Evolutionary conservation across 2,329 filamentous ascomycete genomes (phyloP).

Genomic region (Periconia digitata): DNA sequence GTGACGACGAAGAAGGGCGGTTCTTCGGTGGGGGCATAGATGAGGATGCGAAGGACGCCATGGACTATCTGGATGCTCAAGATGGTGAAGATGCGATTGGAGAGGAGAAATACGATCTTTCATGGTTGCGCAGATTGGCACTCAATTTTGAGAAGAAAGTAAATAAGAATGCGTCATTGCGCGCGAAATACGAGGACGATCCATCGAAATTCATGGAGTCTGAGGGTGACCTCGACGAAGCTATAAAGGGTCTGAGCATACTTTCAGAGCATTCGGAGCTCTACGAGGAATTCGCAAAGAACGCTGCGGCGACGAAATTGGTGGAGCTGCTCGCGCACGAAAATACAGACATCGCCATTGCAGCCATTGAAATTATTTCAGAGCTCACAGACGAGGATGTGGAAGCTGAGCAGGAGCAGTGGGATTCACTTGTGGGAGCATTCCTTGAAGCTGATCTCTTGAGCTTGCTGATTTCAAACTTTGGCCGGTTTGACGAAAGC

Average conservation of each 20-base stretch:
- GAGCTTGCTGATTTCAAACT: slow-evolving; percentile 73
- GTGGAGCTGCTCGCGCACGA: slow-evolving; percentile 87
- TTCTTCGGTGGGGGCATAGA: slow-evolving; percentile 95
- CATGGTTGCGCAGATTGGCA: slow-evolving; percentile 81
- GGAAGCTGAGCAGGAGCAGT: slow-evolving; percentile 75
- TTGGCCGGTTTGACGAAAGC: slow-evolving; percentile 75
- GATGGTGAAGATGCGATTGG: slow-evolving; percentile 56
- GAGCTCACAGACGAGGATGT: slow-evolving; percentile 96
- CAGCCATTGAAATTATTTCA: slow-evolving; percentile 81
- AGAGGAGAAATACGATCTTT: slow-evolving; percentile 76
- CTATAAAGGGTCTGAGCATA: slow-evolving; percentile 84
- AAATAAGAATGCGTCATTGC: slow-evolving; percentile 83
- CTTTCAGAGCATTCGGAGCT: slow-evolving; percentile 83
- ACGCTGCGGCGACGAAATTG: slow-evolving; percentile 72
- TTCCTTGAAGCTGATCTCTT: slow-evolving; percentile 68
- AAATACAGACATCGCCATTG: slow-evolving; percentile 95
- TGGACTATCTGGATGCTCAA: slow-evolving; percentile 82
- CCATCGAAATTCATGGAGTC: slow-evolving; percentile 80
- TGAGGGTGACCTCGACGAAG: slow-evolving; percentile 87
- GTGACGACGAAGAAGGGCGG: slow-evolving; percentile 80
- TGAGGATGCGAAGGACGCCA: slow-evolving; percentile 74
- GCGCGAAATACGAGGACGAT: slow-evolving; percentile 76
- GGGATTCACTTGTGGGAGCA: slow-evolving; percentile 70
- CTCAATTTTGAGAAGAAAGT: slow-evolving; percentile 89
- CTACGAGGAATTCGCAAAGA: slow-evolving; percentile 76